A percentile compares a stretch with the other conserved stretches of the same genome.
Evolutionary conservation across 2,329 filamentous ascomycete genomes (phyloP).

Genomic region (Dothistroma pini): DNA sequence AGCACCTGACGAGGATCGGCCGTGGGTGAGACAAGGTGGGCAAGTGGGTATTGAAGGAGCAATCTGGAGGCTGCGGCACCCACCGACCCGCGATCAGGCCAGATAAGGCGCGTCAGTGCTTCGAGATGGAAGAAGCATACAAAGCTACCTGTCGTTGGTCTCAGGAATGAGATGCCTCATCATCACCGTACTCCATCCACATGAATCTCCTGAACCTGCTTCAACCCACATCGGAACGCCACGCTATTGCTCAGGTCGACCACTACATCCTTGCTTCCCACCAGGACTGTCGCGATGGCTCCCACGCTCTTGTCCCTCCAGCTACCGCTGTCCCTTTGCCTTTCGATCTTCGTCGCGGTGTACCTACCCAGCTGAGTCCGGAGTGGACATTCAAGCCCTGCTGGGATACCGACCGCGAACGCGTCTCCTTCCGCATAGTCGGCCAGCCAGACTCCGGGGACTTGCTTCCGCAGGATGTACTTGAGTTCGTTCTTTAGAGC

Average conservation of each 20-base stretch:
- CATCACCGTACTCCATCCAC: neutral
- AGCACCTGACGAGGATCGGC: conserved; percentile 14
- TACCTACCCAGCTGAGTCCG: neutral
- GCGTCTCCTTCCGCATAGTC: neutral
- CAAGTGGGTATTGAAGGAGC: conserved; percentile 32
- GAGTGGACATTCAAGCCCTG: neutral
- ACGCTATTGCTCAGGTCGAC: neutral
- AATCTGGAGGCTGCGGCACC: conserved; percentile 34
- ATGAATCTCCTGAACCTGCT: neutral
- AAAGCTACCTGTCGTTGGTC: neutral
- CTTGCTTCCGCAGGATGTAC: neutral
- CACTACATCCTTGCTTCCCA: neutral
- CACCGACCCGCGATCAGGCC: conserved; percentile 21
- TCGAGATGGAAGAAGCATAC: neutral
- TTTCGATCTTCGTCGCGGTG: neutral
- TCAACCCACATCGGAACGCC: neutral
- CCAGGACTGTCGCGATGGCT: neutral
- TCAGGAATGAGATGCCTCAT: neutral
- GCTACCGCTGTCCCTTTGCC: neutral
- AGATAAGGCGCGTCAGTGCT: neutral
- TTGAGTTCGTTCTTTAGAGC: neutral
- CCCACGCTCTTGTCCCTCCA: neutral
- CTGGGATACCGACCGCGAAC: neutral
- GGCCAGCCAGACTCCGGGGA: neutral
- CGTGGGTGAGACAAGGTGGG: conserved; percentile 30